These are phyloP conservation scores for Dendrocalamus sinicus DNA, from an alignment of 176 grass and related monocot species.

Conservation along the genomic window DNA sequence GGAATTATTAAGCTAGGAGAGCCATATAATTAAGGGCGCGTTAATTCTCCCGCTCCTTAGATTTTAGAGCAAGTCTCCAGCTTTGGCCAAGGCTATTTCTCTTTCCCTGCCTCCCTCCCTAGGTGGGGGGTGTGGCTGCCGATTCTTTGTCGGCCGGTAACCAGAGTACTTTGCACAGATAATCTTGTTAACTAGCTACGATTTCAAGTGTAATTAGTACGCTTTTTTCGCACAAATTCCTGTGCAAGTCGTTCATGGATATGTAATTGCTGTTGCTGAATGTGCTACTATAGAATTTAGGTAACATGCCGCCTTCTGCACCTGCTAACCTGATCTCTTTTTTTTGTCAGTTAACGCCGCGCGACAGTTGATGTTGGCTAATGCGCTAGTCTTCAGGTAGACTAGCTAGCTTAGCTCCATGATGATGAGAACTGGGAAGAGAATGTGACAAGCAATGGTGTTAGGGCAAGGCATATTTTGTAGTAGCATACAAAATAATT, in stretches of 20 bases:
- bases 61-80: conserved; percentile 61
- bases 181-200: conserved; percentile 57
- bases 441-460: conserved; percentile 40
- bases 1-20: conserved; percentile 43
- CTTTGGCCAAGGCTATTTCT: conserved; percentile 49
- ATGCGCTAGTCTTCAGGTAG: conserved; percentile 50
- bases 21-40: conserved; percentile 54
- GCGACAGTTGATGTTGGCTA: conserved; percentile 58
- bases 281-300: conserved; percentile 37
- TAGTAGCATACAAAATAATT: conserved; percentile 50
- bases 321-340: conserved; percentile 34
- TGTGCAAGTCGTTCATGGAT: conserved; percentile 23
- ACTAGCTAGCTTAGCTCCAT: conserved; percentile 51
- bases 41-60: conserved; percentile 49
- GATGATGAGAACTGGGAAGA: conserved; percentile 46
- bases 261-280: conserved; percentile 32
- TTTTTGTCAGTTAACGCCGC: conserved; percentile 52
- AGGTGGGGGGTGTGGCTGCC: conserved; percentile 44
- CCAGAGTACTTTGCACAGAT: conserved; percentile 43
- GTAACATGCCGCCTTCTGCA: conserved; percentile 50
- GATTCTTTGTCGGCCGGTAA: conserved; percentile 84
- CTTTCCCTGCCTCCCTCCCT: too few relatives aligned
- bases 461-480: conserved; percentile 35
- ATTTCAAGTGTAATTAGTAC: conserved; percentile 64
- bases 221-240: conserved; percentile 39